Conservation (phyloP, 2,329 filamentous ascomycete species). For the Claviceps sp. region DNA sequence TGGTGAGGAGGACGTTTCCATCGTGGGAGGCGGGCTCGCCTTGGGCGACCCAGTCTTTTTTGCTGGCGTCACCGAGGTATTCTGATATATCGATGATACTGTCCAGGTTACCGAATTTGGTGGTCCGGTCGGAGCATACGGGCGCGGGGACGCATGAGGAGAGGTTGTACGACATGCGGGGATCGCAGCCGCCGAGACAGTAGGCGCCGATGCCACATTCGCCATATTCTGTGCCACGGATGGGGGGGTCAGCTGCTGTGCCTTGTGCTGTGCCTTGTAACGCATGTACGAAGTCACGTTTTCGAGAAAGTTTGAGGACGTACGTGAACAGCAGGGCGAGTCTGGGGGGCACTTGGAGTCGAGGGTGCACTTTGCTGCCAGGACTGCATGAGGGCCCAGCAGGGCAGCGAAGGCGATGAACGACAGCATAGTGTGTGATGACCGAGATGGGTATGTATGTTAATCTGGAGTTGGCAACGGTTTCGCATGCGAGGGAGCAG, state of each 20-base stretch:
- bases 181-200: constrained; percentile 92
- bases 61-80: constrained; percentile 73
- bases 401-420: constrained; percentile 18
- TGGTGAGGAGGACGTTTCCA: constrained; percentile 68
- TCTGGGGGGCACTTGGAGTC: constrained; percentile 53
- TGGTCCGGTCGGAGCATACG: constrained; percentile 61
- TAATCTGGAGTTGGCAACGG: not conserved
- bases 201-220: constrained; percentile 88
- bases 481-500: too few species aligned
- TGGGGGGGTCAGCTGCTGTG: constrained; percentile 7
- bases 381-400: constrained; percentile 18
- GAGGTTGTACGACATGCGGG: constrained; percentile 66
- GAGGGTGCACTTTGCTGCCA: constrained; percentile 30
- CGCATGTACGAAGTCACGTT: not conserved
- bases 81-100: constrained; percentile 55
- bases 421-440: constrained; percentile 16
- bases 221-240: constrained; percentile 57
- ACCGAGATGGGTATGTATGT: not conserved
- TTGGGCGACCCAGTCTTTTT: constrained; percentile 78
- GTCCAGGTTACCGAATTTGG: constrained; percentile 61
- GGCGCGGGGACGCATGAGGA: constrained; percentile 78
- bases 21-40: constrained; percentile 59
- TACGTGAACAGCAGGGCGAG: constrained; percentile 69
- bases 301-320: constrained; percentile 22
- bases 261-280: not conserved